phyloP scores from a whole-genome alignment of 257 asterid species.

The Rehmannia glutinosa region DNA sequence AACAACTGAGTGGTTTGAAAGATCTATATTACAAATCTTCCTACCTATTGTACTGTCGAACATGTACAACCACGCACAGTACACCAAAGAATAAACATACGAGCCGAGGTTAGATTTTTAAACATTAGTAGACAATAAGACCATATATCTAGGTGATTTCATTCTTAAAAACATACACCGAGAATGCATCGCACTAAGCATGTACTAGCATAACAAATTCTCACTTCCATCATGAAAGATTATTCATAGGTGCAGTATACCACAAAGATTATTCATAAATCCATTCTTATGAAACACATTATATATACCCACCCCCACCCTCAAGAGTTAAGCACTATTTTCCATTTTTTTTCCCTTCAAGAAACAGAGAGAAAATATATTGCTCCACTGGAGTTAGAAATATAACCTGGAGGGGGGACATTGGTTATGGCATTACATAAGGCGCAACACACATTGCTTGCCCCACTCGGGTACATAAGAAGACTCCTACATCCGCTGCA shows the following conservation, averaged over 20 bases:
- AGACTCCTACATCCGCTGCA: slow-evolving; percentile 89
- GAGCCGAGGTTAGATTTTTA: background rate
- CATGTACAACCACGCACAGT: background rate
- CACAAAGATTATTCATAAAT: no score
- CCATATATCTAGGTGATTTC: background rate
- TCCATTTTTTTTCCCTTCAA: no score
- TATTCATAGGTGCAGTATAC: background rate
- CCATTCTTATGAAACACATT: no score
- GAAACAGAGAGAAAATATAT: background rate
- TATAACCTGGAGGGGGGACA: slow-evolving; percentile 72
- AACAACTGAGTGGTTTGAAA: background rate
- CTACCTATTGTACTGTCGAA: background rate
- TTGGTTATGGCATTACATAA: slow-evolving; percentile 68
- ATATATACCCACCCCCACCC: background rate
- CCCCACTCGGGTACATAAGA: slow-evolving; percentile 87
- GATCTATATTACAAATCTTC: background rate
- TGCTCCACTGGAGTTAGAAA: background rate
- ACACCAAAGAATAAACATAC: background rate
- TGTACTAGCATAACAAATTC: background rate
- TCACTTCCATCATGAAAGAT: background rate
- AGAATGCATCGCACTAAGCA: background rate
- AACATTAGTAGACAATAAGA: background rate
- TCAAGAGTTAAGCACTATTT: background rate
- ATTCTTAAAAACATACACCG: background rate
- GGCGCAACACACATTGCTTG: slow-evolving; percentile 87